phyloP scores from a whole-genome alignment of 2,329 filamentous ascomycete species.

The Trichoderma pleuroti region DNA sequence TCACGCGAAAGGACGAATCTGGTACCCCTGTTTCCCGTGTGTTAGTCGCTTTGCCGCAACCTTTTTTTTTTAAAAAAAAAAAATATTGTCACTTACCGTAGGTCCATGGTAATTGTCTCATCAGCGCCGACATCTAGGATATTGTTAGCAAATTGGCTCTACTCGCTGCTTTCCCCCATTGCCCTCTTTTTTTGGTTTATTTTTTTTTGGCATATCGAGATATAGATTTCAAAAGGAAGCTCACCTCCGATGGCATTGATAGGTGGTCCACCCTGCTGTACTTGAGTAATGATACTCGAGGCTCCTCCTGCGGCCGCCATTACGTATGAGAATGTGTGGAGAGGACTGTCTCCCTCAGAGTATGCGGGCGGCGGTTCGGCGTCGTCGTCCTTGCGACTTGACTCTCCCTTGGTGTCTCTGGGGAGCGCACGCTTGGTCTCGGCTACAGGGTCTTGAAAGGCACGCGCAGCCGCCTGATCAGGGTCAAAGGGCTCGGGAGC shows the following conservation, averaged over 20 bases:
- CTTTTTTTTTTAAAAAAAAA: no score
- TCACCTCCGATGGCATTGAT: conserved; percentile 85
- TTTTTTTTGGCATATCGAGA: neutral
- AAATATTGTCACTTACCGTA: conserved; percentile 62
- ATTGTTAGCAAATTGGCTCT: neutral
- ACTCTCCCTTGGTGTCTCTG: conserved; percentile 73
- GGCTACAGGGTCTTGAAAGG: conserved; percentile 52
- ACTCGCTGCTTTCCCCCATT: neutral
- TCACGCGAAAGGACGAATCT: conserved; percentile 92
- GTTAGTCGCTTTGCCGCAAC: conserved; percentile 25
- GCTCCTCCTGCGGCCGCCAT: conserved; percentile 98
- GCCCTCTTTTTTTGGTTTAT: no score
- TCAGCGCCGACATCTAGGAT: conserved; percentile 72
- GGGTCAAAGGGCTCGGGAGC: conserved; percentile 38
- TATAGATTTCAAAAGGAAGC: conserved; percentile 22
- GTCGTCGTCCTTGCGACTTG: conserved; percentile 74
- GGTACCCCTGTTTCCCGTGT: conserved; percentile 63
- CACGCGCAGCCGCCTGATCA: conserved; percentile 35
- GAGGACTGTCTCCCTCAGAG: conserved; percentile 87
- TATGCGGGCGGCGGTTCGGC: conserved; percentile 94
- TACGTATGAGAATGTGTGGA: conserved; percentile 89
- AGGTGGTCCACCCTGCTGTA: conserved; percentile 87
- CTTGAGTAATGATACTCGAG: conserved; percentile 98
- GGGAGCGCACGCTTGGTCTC: conserved; percentile 84
- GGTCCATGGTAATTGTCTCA: conserved; percentile 91